Base-by-base conservation (phyloP, 352 stramenopile genomes). In the Phytophthora cajani region DNA sequence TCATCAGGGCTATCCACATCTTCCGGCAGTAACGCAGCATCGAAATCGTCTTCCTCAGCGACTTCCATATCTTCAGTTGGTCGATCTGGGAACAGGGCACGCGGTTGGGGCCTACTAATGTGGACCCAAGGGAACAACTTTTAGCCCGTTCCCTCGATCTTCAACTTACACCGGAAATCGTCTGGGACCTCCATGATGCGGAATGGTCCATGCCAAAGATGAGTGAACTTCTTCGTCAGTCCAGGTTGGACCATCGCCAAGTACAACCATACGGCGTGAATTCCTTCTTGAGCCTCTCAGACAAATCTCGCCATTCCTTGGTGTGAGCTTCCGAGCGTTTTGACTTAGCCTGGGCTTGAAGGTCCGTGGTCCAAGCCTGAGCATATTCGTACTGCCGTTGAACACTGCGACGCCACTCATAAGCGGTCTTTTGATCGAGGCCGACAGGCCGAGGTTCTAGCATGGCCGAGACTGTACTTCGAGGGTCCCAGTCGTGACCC, bases 401-500 rank as follows among this genome's bases (percentile, higher is more conserved):
- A 1, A 65, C 14, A 33, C 59, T 51, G 19, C 52, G 5, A n/a
- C 60, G 12, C 51, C 60, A 49, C 25, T 67, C 60, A 27, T 67
- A 56, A 3, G 40, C 50, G 12, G 44, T 23, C 14, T 23, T 17
- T 21, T 36, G 51, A 2, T 56, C 9, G 5, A 67, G 1, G 6
- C 53, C 61, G 5, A 21, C 23, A 7, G 61, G 61, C 0, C 14
- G 10, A 1, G 32, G 17, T 2, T 36, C 51, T 5, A 61, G 49
- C 50, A 67, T 53, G 1, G 60, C 60, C 5, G 53, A 17, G 2
- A 61, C 51, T 5, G 67, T 78, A 0, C 42, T 36, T 14, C 56
- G 56, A 2, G 67, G n/a, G 10, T 76, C 67, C 72, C 67, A 76
- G 1, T 42, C 63, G 27, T 74, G 62, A 0, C 72, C 33, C 11